These are phyloP conservation scores for Paecilomyces sp. DNA, from an alignment of 2,329 filamentous ascomycete genomes.

Conservation along the genomic window DNA sequence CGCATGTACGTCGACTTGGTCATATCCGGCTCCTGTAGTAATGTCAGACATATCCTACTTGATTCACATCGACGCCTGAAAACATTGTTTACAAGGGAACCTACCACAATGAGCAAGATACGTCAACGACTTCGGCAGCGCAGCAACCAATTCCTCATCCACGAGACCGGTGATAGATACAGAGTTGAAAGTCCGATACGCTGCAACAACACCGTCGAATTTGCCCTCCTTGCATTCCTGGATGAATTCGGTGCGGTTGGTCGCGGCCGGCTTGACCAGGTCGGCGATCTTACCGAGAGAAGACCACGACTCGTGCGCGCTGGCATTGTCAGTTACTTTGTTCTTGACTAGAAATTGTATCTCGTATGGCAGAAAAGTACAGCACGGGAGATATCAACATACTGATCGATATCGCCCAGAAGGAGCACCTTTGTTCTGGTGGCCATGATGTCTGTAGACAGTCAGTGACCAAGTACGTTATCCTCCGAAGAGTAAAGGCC, in stretches of 20 bases:
- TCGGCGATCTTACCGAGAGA: slow-evolving; percentile 56
- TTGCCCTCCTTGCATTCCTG: slow-evolving; percentile 58
- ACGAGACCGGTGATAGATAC: slow-evolving; percentile 59
- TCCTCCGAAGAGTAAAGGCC: too few species aligned
- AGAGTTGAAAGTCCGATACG: slow-evolving; percentile 66
- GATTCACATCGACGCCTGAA: neutral
- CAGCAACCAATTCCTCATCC: slow-evolving; percentile 61
- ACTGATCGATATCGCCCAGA: slow-evolving; percentile 59
- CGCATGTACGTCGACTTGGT: slow-evolving; percentile 67
- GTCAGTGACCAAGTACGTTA: too few species aligned
- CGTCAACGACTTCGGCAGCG: slow-evolving; percentile 29
- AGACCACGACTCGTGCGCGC: slow-evolving; percentile 59
- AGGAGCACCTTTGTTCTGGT: slow-evolving; percentile 54
- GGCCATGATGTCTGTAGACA: slow-evolving; percentile 1
- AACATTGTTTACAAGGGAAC: neutral
- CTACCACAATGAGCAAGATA: slow-evolving; percentile 36
- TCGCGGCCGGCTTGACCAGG: slow-evolving; percentile 56
- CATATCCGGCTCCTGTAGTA: slow-evolving; percentile 67
- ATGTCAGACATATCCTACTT: neutral
- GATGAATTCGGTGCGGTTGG: slow-evolving; percentile 60
- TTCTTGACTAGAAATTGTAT: neutral
- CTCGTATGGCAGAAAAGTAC: neutral
- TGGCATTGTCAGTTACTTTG: slow-evolving; percentile 12
- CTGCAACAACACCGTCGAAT: slow-evolving; percentile 58
- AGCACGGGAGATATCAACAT: slow-evolving; percentile 22